phyloP scores from a whole-genome alignment of 75 land plant species.

The Pseudotsuga menziesii region DNA sequence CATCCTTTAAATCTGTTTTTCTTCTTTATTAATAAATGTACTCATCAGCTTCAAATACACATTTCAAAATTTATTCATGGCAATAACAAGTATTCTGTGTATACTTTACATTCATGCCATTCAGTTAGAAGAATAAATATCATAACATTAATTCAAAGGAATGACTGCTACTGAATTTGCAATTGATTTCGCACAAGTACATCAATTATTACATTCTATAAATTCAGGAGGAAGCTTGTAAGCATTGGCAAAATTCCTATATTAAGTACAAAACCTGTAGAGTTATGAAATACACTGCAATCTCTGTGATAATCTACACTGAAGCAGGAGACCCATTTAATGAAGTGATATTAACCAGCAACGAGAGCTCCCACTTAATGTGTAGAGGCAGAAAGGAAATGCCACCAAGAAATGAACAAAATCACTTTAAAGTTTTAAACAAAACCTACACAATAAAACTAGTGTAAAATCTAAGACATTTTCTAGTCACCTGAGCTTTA shows the following conservation, averaged over 20 bases:
- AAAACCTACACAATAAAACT: not conserved
- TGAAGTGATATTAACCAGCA: not conserved
- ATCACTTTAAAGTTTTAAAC: not conserved
- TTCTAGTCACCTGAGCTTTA: slow-evolving; percentile 36
- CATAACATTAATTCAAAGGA: not conserved
- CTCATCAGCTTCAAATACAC: too few species aligned
- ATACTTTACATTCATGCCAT: too few species aligned
- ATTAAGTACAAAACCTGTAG: not conserved
- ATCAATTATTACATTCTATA: not conserved
- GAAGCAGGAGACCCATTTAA: not conserved
- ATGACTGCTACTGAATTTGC: not conserved
- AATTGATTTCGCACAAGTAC: not conserved
- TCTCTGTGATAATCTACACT: not conserved
- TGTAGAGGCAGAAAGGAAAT: not conserved
- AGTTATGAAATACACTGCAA: not conserved
- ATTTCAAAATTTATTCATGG: too few species aligned
- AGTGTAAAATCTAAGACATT: not conserved
- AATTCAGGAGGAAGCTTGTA: not conserved
- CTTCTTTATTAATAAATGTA: too few species aligned
- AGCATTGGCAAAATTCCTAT: not conserved
- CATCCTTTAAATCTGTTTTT: too few species aligned
- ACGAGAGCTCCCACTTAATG: not conserved
- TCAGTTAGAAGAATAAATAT: too few species aligned
- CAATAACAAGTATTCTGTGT: too few species aligned
- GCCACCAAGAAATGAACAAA: not conserved